Percentiles rank a stretch among this genome's conserved stretches.
phyloP scores from a whole-genome alignment of 805 yeast genomes.

The Torulaspora gathmanii region DNA sequence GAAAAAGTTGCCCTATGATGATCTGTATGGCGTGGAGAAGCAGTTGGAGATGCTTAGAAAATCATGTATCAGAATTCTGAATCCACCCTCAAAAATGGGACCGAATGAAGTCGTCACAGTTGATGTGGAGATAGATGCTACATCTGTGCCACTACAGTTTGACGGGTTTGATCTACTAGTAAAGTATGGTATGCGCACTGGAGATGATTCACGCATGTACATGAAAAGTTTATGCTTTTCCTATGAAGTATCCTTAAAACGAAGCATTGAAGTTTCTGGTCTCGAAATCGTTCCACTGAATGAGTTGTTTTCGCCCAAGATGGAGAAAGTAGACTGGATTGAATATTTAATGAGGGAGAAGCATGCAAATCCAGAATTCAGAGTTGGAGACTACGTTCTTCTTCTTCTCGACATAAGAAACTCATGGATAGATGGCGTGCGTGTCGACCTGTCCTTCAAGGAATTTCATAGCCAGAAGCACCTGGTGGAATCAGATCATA shows the following conservation, averaged over 20 bases:
- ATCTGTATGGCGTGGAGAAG: slow-evolving; percentile 26
- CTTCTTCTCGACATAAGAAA: slow-evolving; percentile 75
- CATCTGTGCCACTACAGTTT: slow-evolving; percentile 23
- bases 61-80: slow-evolving; percentile 17
- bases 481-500: slow-evolving; percentile 41
- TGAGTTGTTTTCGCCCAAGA: slow-evolving; percentile 27
- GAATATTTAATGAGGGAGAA: slow-evolving; percentile 22
- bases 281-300: slow-evolving; percentile 63
- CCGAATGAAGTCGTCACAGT: slow-evolving; percentile 25
- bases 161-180: slow-evolving; percentile 23
- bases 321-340: slow-evolving; percentile 28
- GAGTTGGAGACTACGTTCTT: slow-evolving; percentile 52
- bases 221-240: slow-evolving; percentile 26
- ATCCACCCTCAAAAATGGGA: slow-evolving; percentile 20
- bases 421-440: slow-evolving; percentile 62
- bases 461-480: slow-evolving; percentile 24
- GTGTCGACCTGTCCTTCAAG: slow-evolving; percentile 35
- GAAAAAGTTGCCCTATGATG: slow-evolving; percentile 29
- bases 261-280: slow-evolving; percentile 64
- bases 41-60: slow-evolving; percentile 26
- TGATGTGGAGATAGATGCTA: slow-evolving; percentile 25
- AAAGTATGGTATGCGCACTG: slow-evolving; percentile 28
- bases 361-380: slow-evolving; percentile 18
- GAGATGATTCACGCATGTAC: slow-evolving; percentile 16
- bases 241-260: slow-evolving; percentile 39